Evolutionary conservation across 495 filamentous ascomycete species (phyloP).

Genomic region (Aspergillus steynii): DNA sequence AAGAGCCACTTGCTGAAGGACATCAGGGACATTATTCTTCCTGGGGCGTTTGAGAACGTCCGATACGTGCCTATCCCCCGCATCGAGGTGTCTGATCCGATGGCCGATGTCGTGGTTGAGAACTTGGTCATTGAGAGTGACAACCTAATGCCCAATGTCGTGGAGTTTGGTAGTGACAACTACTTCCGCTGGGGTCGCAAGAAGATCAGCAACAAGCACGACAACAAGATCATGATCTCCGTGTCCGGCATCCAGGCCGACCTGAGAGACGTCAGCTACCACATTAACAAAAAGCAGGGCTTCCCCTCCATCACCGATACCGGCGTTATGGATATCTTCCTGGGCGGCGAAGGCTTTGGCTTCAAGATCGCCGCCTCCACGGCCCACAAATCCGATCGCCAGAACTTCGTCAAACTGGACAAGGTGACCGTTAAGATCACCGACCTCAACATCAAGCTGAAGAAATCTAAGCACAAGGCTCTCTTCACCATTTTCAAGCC

Average conservation of each 20-base stretch:
- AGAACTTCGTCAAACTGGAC: constrained; percentile 92
- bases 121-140: constrained; percentile 95
- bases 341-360: constrained; percentile 83
- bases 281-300: constrained; percentile 93
- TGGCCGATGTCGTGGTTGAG: constrained; percentile 86
- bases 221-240: constrained; percentile 76
- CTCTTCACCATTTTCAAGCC: constrained; percentile 89
- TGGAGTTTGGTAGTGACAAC: constrained; percentile 90
- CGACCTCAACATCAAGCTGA: constrained; percentile 84
- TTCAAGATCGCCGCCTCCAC: constrained; percentile 91
- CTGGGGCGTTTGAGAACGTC: constrained; percentile 78
- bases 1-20: constrained; percentile 93
- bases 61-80: constrained; percentile 92
- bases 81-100: constrained; percentile 86
- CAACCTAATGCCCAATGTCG: constrained; percentile 93
- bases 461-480: constrained; percentile 91
- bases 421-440: constrained; percentile 82
- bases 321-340: constrained; percentile 86
- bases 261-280: constrained; percentile 79
- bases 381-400: constrained; percentile 70
- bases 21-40: constrained; percentile 81
- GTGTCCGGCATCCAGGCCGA: constrained; percentile 79
- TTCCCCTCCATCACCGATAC: constrained; percentile 89
- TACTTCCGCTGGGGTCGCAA: constrained; percentile 96
- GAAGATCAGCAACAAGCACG: constrained; percentile 72